These are phyloP conservation scores for Aspergillus olivimuriae DNA, from an alignment of 495 filamentous ascomycete species.

Conservation along the genomic window DNA sequence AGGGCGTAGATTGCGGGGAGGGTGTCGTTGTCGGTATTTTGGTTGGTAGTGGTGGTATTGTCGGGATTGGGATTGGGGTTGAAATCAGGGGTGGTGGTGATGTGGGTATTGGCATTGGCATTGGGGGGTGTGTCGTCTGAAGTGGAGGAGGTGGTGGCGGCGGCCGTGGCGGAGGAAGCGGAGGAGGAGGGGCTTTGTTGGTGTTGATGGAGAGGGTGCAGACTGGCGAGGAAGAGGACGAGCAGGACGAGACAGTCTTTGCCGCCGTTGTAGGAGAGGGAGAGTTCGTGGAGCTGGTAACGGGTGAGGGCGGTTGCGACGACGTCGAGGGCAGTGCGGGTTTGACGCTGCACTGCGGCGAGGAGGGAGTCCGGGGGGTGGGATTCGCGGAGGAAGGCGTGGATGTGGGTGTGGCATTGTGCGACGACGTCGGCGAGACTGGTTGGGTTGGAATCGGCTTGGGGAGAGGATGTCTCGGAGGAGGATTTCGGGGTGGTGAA, in stretches of 20 bases:
- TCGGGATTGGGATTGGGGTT: too few relatives aligned
- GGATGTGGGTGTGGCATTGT: slow-evolving; percentile 56
- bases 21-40: slow-evolving; percentile 9
- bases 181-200: slow-evolving; percentile 6
- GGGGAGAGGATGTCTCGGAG: neutral
- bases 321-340: slow-evolving; percentile 60
- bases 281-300: slow-evolving; percentile 72
- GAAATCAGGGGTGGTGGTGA: too few relatives aligned
- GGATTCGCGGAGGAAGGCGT: slow-evolving; percentile 59
- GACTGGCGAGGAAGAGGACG: slow-evolving; percentile 74
- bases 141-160: too few relatives aligned
- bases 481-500: neutral
- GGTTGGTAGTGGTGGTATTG: neutral
- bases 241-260: slow-evolving; percentile 96
- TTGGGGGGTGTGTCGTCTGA: too few relatives aligned
- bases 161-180: too few relatives aligned
- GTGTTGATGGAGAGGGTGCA: slow-evolving; percentile 25
- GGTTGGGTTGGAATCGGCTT: neutral
- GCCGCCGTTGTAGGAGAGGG: slow-evolving; percentile 94
- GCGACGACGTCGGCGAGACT: slow-evolving; percentile 45
- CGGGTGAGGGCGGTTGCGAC: slow-evolving; percentile 61
- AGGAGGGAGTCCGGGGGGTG: slow-evolving; percentile 50
- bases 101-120: too few relatives aligned
- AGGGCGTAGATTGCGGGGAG: slow-evolving; percentile 87
- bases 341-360: slow-evolving; percentile 64